Conservation (phyloP, 2,329 filamentous ascomycete genomes). For the Fusarium tuaranense region DNA sequence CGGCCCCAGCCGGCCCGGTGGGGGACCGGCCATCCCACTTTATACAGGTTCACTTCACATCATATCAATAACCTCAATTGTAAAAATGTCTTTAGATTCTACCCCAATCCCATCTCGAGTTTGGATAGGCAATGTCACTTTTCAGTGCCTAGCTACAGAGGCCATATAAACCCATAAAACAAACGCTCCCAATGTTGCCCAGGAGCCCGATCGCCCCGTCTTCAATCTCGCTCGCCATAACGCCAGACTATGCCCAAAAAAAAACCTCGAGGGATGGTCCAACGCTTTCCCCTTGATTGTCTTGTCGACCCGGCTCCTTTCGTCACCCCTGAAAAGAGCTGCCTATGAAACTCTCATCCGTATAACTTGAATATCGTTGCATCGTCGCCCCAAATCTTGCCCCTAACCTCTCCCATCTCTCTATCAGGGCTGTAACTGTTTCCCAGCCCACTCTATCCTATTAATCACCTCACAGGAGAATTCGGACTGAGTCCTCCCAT, state of each 20-base stretch:
- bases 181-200: constrained; percentile 16
- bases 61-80: neutral
- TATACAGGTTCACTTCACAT: neutral
- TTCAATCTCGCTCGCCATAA: constrained; percentile 13
- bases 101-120: neutral
- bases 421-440: constrained; percentile 28
- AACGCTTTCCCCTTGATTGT: neutral
- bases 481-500: constrained; percentile 47
- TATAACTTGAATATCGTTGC: neutral
- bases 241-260: constrained; percentile 27
- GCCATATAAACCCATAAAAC: neutral
- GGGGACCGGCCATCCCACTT: neutral
- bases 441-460: constrained; percentile 18
- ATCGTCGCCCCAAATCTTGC: neutral
- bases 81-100: neutral
- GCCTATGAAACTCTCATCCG: neutral
- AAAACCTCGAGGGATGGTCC: neutral
- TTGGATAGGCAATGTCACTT: neutral
- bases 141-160: neutral
- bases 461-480: constrained; percentile 42
- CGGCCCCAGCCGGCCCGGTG: constrained; percentile 5
- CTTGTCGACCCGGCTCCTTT: neutral
- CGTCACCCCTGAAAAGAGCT: neutral
- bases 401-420: neutral
- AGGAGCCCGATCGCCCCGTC: neutral